Percentiles rank a stretch among this genome's conserved stretches.
phyloP scores from a whole-genome alignment of 2,329 filamentous ascomycete species.

The Exophiala sp. region DNA sequence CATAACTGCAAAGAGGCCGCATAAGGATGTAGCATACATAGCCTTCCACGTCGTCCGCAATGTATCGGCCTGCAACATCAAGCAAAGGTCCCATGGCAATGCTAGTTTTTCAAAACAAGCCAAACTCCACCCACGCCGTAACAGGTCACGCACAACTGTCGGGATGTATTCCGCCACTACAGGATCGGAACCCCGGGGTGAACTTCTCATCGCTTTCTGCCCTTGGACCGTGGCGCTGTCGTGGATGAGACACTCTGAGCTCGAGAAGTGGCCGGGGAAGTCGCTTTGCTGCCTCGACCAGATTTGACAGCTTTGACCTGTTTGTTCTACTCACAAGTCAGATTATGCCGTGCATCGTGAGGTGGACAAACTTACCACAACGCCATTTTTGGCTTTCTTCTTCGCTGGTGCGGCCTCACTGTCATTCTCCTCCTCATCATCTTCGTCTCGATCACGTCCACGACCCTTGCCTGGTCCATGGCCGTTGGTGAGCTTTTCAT shows the following conservation, averaged over 20 bases:
- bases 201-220: constrained; percentile 43
- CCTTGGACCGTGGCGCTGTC: constrained; percentile 45
- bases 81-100: background rate
- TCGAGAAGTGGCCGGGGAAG: constrained; percentile 70
- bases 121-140: background rate
- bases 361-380: constrained; percentile 57
- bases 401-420: constrained; percentile 77
- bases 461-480: constrained; percentile 64
- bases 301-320: constrained; percentile 82
- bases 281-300: constrained; percentile 42
- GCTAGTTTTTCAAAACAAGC: background rate
- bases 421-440: constrained; percentile 79
- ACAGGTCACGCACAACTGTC: background rate
- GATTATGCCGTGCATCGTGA: background rate
- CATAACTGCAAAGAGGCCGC: background rate
- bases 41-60: background rate
- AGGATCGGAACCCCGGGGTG: background rate
- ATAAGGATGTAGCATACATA: background rate
- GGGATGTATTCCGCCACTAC: background rate
- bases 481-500: constrained; percentile 49
- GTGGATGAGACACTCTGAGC: constrained; percentile 83
- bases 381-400: constrained; percentile 78
- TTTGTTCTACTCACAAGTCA: constrained; percentile 66
- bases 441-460: constrained; percentile 55
- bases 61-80: background rate